Evolutionary conservation across 2,329 filamentous ascomycete genomes (phyloP), one percentile per base, ranked within the genome.

Genomic region (Botrytis deweyae): DNA sequence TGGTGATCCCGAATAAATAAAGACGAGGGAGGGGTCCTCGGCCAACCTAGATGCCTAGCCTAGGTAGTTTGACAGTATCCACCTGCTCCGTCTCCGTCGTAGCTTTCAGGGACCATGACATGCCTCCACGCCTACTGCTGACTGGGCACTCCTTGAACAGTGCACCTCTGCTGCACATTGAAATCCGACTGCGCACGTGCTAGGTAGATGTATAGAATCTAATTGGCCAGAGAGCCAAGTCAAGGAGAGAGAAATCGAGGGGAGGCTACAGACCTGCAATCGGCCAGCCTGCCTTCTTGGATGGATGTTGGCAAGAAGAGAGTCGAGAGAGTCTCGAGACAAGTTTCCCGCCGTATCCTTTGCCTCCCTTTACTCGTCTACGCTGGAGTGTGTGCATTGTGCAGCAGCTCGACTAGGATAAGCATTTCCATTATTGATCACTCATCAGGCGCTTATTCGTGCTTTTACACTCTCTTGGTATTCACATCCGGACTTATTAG

Each of bases 121-220:
- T 63, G 8, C 14, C 25, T 52, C 29, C 29, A 29, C 29, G 12
- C 29, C 4, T 42, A 18, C 20, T 1, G 3, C 8, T 38, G 46
- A 36, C 22, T n/a, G 44, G 44, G 22, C 64, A 66, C 29, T 38
- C 64, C 44, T 38, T 67, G 64, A 67, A 38, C 64, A 52, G 64
- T 66, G 64, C 63, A 66, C 42, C 2, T 14, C 52, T 29, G n/a
- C 52, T 33, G 52, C 52, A 29, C 52, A 58, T 18, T 18, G 52
- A 33, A 29, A 33, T 58, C n/a, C 59, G 18, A 40, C 59, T n/a
- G 0, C 33, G 20, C 52, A 58, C 52, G 52, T 58, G 52, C n/a
- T 58, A 18, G 25, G 58, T 22, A 61, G 20, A 14, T 46, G 22
- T 18, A 16, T 25, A 5, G 44, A 49, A 4, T 67, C 49, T 67